These are phyloP conservation scores for Styphnolobium japonicum DNA, from an alignment of 306 rosid species.

Conservation along the genomic window DNA sequence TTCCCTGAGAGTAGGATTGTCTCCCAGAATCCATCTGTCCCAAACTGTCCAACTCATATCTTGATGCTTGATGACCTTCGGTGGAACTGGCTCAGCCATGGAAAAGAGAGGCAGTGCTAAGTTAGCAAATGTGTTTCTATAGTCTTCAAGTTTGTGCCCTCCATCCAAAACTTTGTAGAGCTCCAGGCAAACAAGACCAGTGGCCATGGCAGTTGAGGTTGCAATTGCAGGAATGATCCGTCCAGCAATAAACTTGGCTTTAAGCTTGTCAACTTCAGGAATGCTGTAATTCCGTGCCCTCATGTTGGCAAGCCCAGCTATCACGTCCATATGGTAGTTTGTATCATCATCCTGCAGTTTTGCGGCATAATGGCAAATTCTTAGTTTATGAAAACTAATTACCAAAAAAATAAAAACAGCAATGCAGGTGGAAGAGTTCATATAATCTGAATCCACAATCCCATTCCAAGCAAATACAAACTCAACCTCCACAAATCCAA, in stretches of 20 bases:
- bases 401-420: not conserved
- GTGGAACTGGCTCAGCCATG: conserved; percentile 92
- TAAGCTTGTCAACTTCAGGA: conserved; percentile 88
- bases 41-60: conserved; percentile 94
- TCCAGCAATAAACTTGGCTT: conserved; percentile 93
- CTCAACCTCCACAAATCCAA: not conserved
- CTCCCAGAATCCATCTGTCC: conserved; percentile 84
- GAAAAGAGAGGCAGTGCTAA: conserved; percentile 84
- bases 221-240: conserved; percentile 97
- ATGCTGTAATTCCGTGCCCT: conserved; percentile 88
- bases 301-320: conserved; percentile 93
- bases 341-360: conserved; percentile 83
- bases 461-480: not conserved
- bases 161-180: conserved; percentile 88
- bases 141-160: conserved; percentile 79
- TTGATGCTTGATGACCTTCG: conserved; percentile 72
- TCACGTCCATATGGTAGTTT: conserved; percentile 85
- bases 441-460: not conserved
- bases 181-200: conserved; percentile 92
- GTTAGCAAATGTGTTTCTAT: conserved; percentile 88
- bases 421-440: not conserved
- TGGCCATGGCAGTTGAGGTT: conserved; percentile 93
- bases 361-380: not conserved
- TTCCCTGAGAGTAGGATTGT: conserved; percentile 77
- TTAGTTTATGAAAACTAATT: not conserved